Conservation (phyloP, 2,329 filamentous ascomycete genomes). For the Pseudocercospora cruenta region DNA sequence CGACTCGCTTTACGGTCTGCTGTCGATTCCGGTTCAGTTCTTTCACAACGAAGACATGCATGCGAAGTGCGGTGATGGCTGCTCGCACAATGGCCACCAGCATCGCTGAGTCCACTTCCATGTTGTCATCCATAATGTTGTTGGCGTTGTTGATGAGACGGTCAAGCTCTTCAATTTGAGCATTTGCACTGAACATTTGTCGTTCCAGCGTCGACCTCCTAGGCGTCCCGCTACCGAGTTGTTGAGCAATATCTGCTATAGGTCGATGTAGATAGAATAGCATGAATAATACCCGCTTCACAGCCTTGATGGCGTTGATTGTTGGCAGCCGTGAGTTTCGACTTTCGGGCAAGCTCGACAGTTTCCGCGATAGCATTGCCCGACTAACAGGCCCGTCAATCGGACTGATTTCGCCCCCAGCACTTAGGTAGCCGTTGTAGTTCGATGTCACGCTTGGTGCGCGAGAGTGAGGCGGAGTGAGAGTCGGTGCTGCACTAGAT, state of each 20-base stretch:
- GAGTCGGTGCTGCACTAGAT: constrained; percentile 56
- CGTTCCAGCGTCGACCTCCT: constrained; percentile 56
- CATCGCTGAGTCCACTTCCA: constrained; percentile 47
- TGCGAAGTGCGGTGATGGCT: constrained; percentile 54
- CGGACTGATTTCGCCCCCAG: constrained; percentile 39
- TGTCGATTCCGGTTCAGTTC: constrained; percentile 53
- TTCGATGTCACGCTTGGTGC: constrained; percentile 36
- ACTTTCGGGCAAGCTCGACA: constrained; percentile 34
- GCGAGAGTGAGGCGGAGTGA: constrained; percentile 38
- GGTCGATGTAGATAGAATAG: constrained; percentile 35
- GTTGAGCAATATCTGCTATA: constrained; percentile 37
- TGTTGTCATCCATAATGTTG: constrained; percentile 53
- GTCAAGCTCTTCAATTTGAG: constrained; percentile 60
- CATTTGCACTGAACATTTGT: constrained; percentile 59
- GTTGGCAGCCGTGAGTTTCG: constrained; percentile 32
- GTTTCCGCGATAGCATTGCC: constrained; percentile 26
- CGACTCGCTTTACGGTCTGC: constrained; percentile 59
- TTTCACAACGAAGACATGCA: constrained; percentile 54
- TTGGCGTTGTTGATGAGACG: constrained; percentile 48
- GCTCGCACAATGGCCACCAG: constrained; percentile 46
- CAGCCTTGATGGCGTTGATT: constrained; percentile 30
- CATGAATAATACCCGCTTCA: constrained; percentile 35
- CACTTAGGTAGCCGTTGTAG: constrained; percentile 28
- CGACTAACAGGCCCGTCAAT: constrained; percentile 32
- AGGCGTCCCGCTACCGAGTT: constrained; percentile 51